These are phyloP conservation scores for Aspergillus pseudotamarii DNA, from an alignment of 2,329 filamentous ascomycete genomes.

Conservation along the genomic window DNA sequence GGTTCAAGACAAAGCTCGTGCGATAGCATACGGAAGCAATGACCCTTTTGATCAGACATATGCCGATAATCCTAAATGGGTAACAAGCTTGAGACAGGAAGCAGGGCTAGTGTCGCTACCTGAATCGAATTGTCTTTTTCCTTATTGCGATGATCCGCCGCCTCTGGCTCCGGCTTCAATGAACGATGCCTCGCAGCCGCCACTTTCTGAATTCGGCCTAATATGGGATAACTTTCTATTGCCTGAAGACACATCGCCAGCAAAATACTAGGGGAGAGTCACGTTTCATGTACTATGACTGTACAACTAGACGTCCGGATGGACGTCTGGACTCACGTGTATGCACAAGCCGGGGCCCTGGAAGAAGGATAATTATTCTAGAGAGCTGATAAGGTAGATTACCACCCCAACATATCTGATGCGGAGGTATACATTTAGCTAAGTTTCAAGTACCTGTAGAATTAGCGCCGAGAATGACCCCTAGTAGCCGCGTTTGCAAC, in stretches of 20 bases:
- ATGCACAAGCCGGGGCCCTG: too few species aligned
- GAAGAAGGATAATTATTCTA: too few species aligned
- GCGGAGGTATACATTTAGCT: too few species aligned
- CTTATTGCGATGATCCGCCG: background rate
- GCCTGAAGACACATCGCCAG: background rate
- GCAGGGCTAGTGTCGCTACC: background rate
- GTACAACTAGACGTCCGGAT: too few species aligned
- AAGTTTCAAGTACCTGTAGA: too few species aligned
- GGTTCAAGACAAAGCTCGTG: slow-evolving; percentile 12
- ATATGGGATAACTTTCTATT: background rate
- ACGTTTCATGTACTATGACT: background rate
- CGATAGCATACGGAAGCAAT: slow-evolving; percentile 6
- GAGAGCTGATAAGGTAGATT: too few species aligned
- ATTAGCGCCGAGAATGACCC: too few species aligned
- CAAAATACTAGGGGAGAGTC: background rate
- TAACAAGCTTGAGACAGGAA: background rate
- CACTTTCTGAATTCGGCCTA: background rate
- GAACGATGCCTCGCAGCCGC: background rate
- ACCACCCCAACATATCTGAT: too few species aligned
- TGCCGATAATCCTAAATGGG: slow-evolving; percentile 9
- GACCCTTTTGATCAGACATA: slow-evolving; percentile 14
- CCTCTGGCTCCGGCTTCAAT: background rate
- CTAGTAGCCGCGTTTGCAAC: background rate
- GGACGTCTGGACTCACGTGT: too few species aligned
- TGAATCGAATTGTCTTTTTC: background rate